Evolutionary conservation across 192 early-diverging fungal species (phyloP).

Genomic region (Umbelopsis sp.): DNA sequence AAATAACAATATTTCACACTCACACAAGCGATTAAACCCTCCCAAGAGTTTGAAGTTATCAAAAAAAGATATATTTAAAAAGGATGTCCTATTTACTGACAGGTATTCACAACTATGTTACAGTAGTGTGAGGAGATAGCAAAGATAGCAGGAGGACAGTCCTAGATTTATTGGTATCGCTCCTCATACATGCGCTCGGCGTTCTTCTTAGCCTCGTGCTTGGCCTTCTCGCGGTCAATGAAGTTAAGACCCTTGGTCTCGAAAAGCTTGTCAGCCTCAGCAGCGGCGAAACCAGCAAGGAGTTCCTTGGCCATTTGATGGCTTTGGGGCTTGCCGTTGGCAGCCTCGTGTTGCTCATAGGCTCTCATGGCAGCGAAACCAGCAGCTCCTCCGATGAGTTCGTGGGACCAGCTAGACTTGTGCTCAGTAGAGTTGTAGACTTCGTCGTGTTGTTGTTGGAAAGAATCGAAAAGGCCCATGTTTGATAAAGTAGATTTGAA

Average conservation of each 20-base stretch:
- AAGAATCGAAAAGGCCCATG: constrained; percentile 38
- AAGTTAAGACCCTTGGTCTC: constrained; percentile 56
- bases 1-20: no score
- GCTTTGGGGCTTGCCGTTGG: constrained; percentile 26
- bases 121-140: constrained; percentile 3
- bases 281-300: constrained; percentile 43
- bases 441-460: constrained; percentile 28
- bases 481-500: constrained; percentile 7
- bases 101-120: constrained; percentile 17
- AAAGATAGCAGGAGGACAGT: neutral
- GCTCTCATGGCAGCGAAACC: constrained; percentile 42
- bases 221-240: constrained; percentile 49
- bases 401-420: constrained; percentile 37
- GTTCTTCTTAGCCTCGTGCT: constrained; percentile 7
- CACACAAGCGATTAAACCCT: neutral
- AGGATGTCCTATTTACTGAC: neutral
- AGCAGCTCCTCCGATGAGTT: constrained; percentile 38
- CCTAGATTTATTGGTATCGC: neutral
- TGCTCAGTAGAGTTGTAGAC: constrained; percentile 21
- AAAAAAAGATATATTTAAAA: neutral
- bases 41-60: neutral
- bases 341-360: constrained; percentile 14
- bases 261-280: constrained; percentile 44
- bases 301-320: constrained; percentile 47
- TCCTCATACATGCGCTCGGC: constrained; percentile 3